Evolutionary conservation across 305 asterid species (phyloP), one percentile per base, ranked within the genome.

Genomic region (Fraxinus floribunda): DNA sequence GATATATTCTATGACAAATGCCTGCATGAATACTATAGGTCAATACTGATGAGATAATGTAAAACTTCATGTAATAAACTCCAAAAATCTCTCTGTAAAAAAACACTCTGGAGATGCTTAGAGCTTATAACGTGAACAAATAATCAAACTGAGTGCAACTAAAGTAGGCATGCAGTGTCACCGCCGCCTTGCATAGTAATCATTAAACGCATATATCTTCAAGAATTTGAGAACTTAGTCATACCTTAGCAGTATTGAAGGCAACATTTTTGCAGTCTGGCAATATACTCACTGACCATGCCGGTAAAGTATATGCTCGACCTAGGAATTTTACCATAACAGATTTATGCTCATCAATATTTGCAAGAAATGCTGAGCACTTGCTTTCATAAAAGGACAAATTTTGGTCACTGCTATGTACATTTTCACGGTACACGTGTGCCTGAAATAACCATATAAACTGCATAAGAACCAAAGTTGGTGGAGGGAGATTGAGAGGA

Each of bases 281-380:
- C 86, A 95, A 88, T 80, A 95, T 89, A 85, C 94, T 94, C 79
- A 94, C 99, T 34, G 99, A 95, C 99, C 99, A 95, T 13, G 99
- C 93, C 57, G 97, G 97, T 84, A 95, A 87, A 82, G 87, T 86
- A 86, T 91, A 95, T 41, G 81, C 87, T 82, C 83, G 90, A 81
- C 92, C 93, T 32, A 35, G 89, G 81, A 95, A 94, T 66, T 80
- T 87, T 83, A 95, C 99, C 13, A 88, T 76, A 60, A 85, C 93
- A 24, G 95, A 89, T 73, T 85, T 84, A 72, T 89, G 92, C 85
- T 93, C 97, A 84, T 95, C 98, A 78, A 95, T 95, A 87, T 92
- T 95, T 55, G 99, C 97, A n/a, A 95, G 95, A 91, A 95, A 95
- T 68, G 98, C 99, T 68, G 98, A 81, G 83, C 99, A 95, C 74